A percentile compares a stretch with the other conserved stretches of the same genome.
phyloP scores from a whole-genome alignment of 2,329 filamentous ascomycete species.

The Calycina herbarum region DNA sequence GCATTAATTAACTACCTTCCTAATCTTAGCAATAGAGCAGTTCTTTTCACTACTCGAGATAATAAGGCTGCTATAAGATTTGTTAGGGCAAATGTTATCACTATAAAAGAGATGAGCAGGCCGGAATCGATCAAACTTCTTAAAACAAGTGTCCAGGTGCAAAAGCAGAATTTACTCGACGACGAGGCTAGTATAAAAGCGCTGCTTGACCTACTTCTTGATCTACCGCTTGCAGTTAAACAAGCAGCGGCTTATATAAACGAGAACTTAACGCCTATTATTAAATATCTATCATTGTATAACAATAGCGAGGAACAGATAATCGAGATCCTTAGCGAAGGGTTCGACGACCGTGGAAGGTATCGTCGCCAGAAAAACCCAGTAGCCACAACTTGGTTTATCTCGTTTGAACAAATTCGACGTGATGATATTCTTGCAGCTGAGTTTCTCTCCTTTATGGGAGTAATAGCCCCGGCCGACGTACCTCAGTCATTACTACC shows the following conservation, averaged over 20 bases:
- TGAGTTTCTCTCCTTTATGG: conserved; percentile 18
- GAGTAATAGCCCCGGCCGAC: conserved; percentile 14
- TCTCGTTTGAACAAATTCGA: conserved; percentile 39
- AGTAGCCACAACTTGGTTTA: conserved; percentile 39
- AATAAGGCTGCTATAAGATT: not conserved
- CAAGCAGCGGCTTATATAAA: conserved; percentile 28
- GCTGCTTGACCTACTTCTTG: not conserved
- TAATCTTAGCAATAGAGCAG: not conserved
- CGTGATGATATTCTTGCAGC: conserved; percentile 13
- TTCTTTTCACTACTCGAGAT: not conserved
- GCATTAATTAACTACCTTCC: not conserved
- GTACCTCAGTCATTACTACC: not conserved
- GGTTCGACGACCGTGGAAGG: conserved; percentile 7
- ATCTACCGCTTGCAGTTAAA: conserved; percentile 4
- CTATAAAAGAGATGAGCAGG: not conserved
- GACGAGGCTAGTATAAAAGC: not conserved
- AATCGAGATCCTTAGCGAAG: not conserved
- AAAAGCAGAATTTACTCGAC: not conserved
- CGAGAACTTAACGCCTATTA: not conserved
- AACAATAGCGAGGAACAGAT: not conserved
- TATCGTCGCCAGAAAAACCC: conserved; percentile 19
- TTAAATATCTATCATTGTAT: not conserved
- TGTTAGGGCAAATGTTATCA: not conserved
- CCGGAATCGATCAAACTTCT: not conserved
- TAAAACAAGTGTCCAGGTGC: not conserved